Evolutionary conservation across 2,329 filamentous ascomycete genomes (phyloP), one percentile per base, ranked within the genome.

Genomic region (Verticillium tricorpus): DNA sequence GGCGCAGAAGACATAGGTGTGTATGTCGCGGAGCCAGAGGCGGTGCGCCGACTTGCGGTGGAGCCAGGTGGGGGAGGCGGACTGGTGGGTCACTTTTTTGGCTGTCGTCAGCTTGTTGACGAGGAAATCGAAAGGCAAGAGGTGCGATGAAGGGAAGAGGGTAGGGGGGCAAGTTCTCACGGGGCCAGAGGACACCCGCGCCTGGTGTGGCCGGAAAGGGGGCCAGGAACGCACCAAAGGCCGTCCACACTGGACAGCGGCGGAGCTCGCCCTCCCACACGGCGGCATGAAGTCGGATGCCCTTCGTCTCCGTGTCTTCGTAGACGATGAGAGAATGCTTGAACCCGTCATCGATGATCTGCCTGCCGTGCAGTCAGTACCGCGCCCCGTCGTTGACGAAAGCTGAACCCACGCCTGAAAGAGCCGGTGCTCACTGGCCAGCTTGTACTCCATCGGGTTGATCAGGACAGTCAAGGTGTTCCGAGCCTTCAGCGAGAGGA

Each of bases 241-340:
- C 85, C 2, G 85, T 88, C 86, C 86, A 89, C 9, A 89, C 78
- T 1, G 85, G 86, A 66, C 83, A 86, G 58, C 76, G 76, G 34
- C 74, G 76, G 58, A 86, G 69, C 59, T 82, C 79, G 2, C 84
- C 85, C n/a, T 82, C 79, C 76, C 78, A 81, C 0, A 85, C 79
- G 1, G 82, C 77, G 14, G 84, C 82, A 57, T 87, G 84, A 0
- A 89, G 79, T 14, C 86, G 81, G 2, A 83, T 62, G 2, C 80
- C 80, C 11, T 74, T 72, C 1, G 80, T 83, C 28, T 77, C 72
- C 1, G 65, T 58, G 66, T 89, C 85, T 63, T 82, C 73, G 61
- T 81, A 84, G 1, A 88, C 80, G 15, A 80, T 78, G 4, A 88
- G 76, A 2, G 75, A 79, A 67, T 87, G 84, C 56, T 79, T 76